Evolutionary conservation across 2,329 filamentous ascomycete genomes (phyloP).

Genomic region (Pezizomycotina sp.): DNA sequence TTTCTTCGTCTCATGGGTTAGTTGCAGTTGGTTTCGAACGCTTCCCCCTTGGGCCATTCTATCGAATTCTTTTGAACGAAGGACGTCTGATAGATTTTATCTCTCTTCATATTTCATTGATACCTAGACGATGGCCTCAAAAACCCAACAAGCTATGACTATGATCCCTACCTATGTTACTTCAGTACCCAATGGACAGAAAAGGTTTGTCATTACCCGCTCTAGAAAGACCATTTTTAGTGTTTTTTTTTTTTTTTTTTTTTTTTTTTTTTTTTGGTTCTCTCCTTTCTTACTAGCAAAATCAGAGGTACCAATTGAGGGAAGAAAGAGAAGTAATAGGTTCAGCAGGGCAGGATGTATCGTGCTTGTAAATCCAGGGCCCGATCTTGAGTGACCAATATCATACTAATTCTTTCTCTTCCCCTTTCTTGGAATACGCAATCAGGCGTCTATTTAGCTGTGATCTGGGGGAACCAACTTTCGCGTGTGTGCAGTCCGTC

Average conservation of each 20-base stretch:
- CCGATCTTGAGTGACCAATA: too few species aligned
- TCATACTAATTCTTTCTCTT: too few species aligned
- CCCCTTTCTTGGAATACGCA: too few species aligned
- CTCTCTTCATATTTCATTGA: too few species aligned
- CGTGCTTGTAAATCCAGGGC: too few species aligned
- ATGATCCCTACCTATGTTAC: conserved; percentile 98
- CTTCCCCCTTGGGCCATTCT: neutral
- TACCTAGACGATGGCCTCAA: conserved; percentile 61
- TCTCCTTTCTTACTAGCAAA: conserved; percentile 2
- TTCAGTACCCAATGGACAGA: conserved; percentile 92
- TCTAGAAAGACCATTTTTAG: conserved; percentile 7
- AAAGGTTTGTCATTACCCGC: conserved; percentile 48
- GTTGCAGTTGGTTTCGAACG: conserved; percentile 20
- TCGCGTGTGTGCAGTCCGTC: conserved; percentile 82
- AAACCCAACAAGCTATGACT: conserved; percentile 65
- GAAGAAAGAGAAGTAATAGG: conserved; percentile 15
- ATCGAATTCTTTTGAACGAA: neutral
- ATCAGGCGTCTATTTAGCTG: conserved; percentile 88
- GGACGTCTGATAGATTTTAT: neutral
- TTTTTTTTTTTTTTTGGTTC: too few species aligned
- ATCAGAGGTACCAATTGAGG: too few species aligned
- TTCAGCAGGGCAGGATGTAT: conserved; percentile 20
- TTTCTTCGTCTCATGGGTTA: conserved; percentile 72
- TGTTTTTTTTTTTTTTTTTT: conserved; percentile 5
- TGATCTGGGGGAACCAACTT: conserved; percentile 99